Evolutionary conservation across 495 filamentous ascomycete species (phyloP), one percentile per base, ranked within the genome.

Genomic region (Margaritispora aquatica): DNA sequence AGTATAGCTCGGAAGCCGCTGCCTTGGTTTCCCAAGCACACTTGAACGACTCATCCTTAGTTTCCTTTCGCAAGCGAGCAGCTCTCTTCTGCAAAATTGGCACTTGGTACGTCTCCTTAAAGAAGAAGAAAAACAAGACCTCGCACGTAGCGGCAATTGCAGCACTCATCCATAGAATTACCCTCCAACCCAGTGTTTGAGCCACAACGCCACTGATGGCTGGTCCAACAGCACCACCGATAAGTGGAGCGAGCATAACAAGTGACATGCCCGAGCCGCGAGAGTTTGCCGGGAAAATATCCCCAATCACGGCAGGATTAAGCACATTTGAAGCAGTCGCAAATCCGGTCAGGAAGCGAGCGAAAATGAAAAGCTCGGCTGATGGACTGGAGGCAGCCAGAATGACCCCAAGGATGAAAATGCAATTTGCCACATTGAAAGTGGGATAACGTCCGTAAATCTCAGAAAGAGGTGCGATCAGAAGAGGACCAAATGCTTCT

Each of bases 401-500:
- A 4, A 73, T 61, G 11, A 73, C 73, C 24, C 72, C 71, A 10
- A 70, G 26, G 54, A 82, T 75, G 66, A 85, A 81, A 9, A 83
- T 68, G 0, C 68, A 49, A 60, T 82, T 84, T 47, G 75, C 75
- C 21, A 59, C 69, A 64, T 81, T 82, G 59, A 81, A 73, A 48
- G 82, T 77, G 0, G 76, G 73, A 60, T 77, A 76, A 1, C 83
- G 77, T 9, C 82, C 83, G 59, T 75, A 75, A 3, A 83, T 63
- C 58, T 85, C 82, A 5, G 76, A 80, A 1, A 85, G 68, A 0
- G 82, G 82, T 2, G 81, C 83, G 66, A 84, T 83, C 15, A 84
- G 67, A 0, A 86, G 62, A 0, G 83, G 83, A 1, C 82, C 82
- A 2, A 75, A 76, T 24, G 80, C 82, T 58, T 80, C 77, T 55